phyloP scores from a whole-genome alignment of 345 rosid species.

The Brassica rapa region DNA sequence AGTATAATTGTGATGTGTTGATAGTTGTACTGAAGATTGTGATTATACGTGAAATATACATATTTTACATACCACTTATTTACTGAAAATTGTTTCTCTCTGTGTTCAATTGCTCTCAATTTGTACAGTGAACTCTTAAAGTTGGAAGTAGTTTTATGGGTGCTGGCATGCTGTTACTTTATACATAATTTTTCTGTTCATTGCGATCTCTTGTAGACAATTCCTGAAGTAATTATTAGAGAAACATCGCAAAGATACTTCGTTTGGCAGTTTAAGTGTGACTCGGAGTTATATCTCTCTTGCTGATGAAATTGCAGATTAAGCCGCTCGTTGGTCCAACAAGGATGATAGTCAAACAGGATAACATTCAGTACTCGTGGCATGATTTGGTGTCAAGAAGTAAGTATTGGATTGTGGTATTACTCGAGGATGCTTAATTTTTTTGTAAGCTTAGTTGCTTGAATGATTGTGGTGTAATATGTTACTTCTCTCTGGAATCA shows the following conservation, averaged over 20 bases:
- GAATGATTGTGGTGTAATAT: conserved; percentile 10
- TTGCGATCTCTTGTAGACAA: conserved; percentile 20
- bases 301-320: conserved; percentile 59
- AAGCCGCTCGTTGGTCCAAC: conserved; percentile 85
- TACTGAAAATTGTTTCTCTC: conserved; percentile 2
- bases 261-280: conserved; percentile 13
- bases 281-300: conserved; percentile 11
- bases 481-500: conserved; percentile 8
- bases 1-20: conserved; percentile 17
- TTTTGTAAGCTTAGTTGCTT: conserved; percentile 8
- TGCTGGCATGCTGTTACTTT: conserved; percentile 1
- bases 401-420: conserved; percentile 39
- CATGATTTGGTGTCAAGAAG: conserved; percentile 91
- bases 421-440: neutral
- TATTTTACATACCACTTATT: conserved; percentile 6
- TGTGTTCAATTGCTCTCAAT: conserved; percentile 19
- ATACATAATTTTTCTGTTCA: conserved; percentile 1
- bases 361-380: conserved; percentile 74
- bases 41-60: neutral
- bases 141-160: conserved; percentile 19
- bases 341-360: conserved; percentile 51
- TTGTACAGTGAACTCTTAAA: conserved; percentile 5
- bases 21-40: conserved; percentile 19
- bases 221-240: conserved; percentile 13
- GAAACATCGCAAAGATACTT: conserved; percentile 18